These are phyloP conservation scores for Penicillium cinerascens DNA, from an alignment of 495 filamentous ascomycete species.

Conservation along the genomic window DNA sequence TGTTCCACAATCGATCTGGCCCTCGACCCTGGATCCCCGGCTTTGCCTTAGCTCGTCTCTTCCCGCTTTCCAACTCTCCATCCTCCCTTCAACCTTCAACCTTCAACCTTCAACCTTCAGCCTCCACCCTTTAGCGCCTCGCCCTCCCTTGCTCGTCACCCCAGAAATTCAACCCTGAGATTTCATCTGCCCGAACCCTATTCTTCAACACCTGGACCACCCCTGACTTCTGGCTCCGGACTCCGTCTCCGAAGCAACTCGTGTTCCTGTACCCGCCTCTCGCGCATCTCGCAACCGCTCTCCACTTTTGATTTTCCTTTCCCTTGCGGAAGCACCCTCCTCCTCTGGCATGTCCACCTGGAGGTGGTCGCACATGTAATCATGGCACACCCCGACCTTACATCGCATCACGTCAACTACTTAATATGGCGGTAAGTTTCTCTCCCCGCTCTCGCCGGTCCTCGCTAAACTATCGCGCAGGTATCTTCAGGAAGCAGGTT, in stretches of 20 bases:
- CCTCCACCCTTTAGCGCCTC: neutral
- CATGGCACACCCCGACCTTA: constrained; percentile 57
- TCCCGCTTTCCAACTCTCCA: constrained; percentile 4
- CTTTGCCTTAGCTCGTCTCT: neutral
- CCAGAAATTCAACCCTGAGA: constrained; percentile 3
- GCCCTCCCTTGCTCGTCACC: neutral
- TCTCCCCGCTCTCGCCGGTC: constrained; percentile 1
- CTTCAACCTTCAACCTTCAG: neutral
- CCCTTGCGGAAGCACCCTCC: constrained; percentile 20
- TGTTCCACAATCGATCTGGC: constrained; percentile 5
- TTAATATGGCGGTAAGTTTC: constrained; percentile 91
- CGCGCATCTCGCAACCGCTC: neutral
- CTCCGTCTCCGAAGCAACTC: neutral
- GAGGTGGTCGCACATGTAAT: constrained; percentile 44
- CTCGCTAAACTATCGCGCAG: constrained; percentile 38
- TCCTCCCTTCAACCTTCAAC: constrained; percentile 1
- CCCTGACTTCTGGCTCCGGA: neutral
- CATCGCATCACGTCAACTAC: constrained; percentile 95
- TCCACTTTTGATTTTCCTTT: constrained; percentile 31
- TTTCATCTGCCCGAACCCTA: neutral
- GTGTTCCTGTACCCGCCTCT: neutral
- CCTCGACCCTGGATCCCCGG: neutral
- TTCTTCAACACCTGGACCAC: neutral
- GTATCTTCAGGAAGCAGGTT: constrained; percentile 89
- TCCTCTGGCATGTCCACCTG: constrained; percentile 40